These are phyloP conservation scores for Lasiodiplodia hormozganensis DNA, from an alignment of 2,329 filamentous ascomycete species.

Conservation along the genomic window DNA sequence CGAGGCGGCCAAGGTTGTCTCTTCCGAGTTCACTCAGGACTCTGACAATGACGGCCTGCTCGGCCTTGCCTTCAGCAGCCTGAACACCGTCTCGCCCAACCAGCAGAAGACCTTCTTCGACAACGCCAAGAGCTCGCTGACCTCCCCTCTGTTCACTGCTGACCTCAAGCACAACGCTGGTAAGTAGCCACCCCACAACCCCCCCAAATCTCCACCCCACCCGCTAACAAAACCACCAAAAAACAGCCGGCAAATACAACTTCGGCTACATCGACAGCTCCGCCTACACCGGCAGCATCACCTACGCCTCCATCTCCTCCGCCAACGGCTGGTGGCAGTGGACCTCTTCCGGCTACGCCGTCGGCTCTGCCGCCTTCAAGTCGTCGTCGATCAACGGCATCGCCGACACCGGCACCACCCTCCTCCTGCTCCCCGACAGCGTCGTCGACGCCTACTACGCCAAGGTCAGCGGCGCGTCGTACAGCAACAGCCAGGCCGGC, in stretches of 20 bases:
- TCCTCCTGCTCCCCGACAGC: conserved; percentile 64
- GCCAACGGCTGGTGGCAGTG: conserved; percentile 70
- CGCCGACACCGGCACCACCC: conserved; percentile 74
- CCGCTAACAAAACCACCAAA: background rate
- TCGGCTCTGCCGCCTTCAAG: conserved; percentile 51
- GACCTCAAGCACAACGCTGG: conserved; percentile 59
- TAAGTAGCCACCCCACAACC: background rate
- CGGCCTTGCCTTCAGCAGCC: conserved; percentile 64
- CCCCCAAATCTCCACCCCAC: background rate
- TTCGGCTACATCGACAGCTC: conserved; percentile 65
- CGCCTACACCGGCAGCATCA: conserved; percentile 65
- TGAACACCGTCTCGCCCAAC: conserved; percentile 63
- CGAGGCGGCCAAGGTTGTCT: conserved; percentile 67
- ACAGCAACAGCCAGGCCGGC: conserved; percentile 60
- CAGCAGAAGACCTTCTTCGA: conserved; percentile 66
- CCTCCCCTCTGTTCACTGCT: conserved; percentile 63
- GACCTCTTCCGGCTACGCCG: conserved; percentile 61
- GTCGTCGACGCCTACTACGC: conserved; percentile 67
- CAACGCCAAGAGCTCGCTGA: conserved; percentile 61
- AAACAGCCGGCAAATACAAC: conserved; percentile 56
- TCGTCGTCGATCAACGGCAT: conserved; percentile 61
- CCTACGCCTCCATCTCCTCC: conserved; percentile 63
- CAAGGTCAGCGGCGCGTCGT: conserved; percentile 59
- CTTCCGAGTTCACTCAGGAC: conserved; percentile 53
- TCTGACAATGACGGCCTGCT: conserved; percentile 64